Conservation (phyloP, 495 filamentous ascomycete genomes). For the Podospora tetraspora region DNA sequence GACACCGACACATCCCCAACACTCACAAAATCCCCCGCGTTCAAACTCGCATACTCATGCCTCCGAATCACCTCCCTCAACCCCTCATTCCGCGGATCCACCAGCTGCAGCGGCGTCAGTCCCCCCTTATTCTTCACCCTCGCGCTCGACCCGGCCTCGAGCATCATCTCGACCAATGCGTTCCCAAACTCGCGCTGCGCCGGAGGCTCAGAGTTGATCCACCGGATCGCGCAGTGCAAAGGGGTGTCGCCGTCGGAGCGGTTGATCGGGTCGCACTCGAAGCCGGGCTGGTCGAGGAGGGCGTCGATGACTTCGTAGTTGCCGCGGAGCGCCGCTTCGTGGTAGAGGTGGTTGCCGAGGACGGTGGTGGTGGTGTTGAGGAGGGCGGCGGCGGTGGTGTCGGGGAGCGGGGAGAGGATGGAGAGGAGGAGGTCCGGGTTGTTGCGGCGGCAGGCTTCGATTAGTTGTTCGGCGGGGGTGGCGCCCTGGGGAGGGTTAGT, state of each 20-base stretch:
- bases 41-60: constrained; percentile 64
- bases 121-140: constrained; percentile 60
- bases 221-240: constrained; percentile 81
- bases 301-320: constrained; percentile 89
- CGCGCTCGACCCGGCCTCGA: constrained; percentile 68
- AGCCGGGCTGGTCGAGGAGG: constrained; percentile 87
- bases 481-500: constrained; percentile 59
- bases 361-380: constrained; percentile 81
- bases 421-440: constrained; percentile 74
- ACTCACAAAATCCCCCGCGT: constrained; percentile 46
- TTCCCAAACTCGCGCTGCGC: constrained; percentile 59
- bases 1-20: constrained; percentile 25
- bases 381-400: constrained; percentile 56
- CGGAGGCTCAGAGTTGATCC: constrained; percentile 59
- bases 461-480: constrained; percentile 72
- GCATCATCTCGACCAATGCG: constrained; percentile 78
- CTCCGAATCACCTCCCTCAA: constrained; percentile 65
- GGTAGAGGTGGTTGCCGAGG: constrained; percentile 80
- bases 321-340: constrained; percentile 79
- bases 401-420: constrained; percentile 43
- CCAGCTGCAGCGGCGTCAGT: constrained; percentile 62
- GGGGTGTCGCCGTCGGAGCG: constrained; percentile 82
- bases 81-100: constrained; percentile 64
- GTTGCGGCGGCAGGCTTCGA: constrained; percentile 91
- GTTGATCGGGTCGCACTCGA: constrained; percentile 89